Evolutionary conservation across 1,284 basidiomycete species (phyloP).

Genomic region (Vanrija humicola): DNA sequence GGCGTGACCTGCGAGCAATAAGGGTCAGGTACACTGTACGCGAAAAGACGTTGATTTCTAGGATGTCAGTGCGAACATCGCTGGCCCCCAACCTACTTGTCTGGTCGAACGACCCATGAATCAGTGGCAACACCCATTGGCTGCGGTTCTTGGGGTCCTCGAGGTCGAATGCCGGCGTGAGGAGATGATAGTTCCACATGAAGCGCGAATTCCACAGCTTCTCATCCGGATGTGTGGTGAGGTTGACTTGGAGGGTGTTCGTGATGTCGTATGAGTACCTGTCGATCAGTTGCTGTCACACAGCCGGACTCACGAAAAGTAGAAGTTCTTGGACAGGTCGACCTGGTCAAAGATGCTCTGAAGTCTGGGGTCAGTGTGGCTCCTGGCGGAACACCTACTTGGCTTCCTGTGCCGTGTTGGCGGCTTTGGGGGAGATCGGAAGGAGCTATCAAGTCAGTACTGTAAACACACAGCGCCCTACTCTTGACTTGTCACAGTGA

Average conservation of each 20-base stretch:
- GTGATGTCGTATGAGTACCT: slow-evolving; percentile 97
- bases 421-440: slow-evolving; percentile 49
- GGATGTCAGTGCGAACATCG: background rate
- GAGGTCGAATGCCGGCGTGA: slow-evolving; percentile 59
- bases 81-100: slow-evolving; percentile 73
- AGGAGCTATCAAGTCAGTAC: slow-evolving; percentile 30
- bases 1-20: slow-evolving; percentile 88
- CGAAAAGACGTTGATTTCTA: slow-evolving; percentile 86
- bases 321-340: slow-evolving; percentile 98
- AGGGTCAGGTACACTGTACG: slow-evolving; percentile 89
- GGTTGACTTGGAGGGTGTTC: slow-evolving; percentile 87
- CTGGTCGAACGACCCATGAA: slow-evolving; percentile 93
- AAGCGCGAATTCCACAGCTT: slow-evolving; percentile 75
- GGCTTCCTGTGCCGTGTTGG: slow-evolving; percentile 76
- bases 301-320: slow-evolving; percentile 72
- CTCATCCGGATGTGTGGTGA: slow-evolving; percentile 57
- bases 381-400: slow-evolving; percentile 46
- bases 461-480: slow-evolving; percentile 38
- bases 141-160: slow-evolving; percentile 55
- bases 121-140: slow-evolving; percentile 85
- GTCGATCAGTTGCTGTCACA: background rate
- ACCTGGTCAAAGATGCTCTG: slow-evolving; percentile 96
- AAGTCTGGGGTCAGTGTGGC: slow-evolving; percentile 49
- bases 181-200: slow-evolving; percentile 93
- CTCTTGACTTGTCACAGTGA: slow-evolving; percentile 89